Evolutionary conservation across 164 flowering plant species (phyloP).

Genomic region (Paratinospora sagittata): DNA sequence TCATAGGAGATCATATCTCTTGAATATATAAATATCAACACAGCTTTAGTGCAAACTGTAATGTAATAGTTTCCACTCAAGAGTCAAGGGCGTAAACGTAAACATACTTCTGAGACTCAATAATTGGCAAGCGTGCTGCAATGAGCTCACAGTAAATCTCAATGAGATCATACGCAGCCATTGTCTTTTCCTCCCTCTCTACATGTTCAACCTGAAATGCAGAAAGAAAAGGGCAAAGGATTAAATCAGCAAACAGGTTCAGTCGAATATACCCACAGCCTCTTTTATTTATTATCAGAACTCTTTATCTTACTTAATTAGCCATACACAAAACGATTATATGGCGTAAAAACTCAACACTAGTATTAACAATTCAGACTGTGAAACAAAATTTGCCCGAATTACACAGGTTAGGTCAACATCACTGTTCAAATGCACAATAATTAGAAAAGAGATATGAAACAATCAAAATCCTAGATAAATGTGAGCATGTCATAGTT

Average conservation of each 20-base stretch:
- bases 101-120: constrained; percentile 95
- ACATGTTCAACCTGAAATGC: constrained; percentile 83
- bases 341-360: too few relatives aligned
- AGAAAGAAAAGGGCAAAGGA: background rate
- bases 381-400: too few relatives aligned
- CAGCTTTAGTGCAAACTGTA: background rate
- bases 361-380: too few relatives aligned
- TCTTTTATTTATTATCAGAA: too few relatives aligned
- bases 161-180: constrained; percentile 84
- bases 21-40: background rate
- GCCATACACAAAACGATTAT: too few relatives aligned
- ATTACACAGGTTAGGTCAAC: too few relatives aligned
- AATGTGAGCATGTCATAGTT: too few relatives aligned
- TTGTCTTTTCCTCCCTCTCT: constrained; percentile 79
- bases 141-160: constrained; percentile 86
- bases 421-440: too few relatives aligned
- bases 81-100: background rate
- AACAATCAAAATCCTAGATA: too few relatives aligned
- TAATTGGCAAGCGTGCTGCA: constrained; percentile 79
- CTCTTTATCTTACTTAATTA: too few relatives aligned
- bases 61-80: background rate
- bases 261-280: too few relatives aligned
- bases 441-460: too few relatives aligned
- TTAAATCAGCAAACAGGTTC: background rate
- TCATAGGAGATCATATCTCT: background rate